Base-by-base conservation (phyloP, 2,329 filamentous ascomycete genomes). In the Blumeria hordei region DNA sequence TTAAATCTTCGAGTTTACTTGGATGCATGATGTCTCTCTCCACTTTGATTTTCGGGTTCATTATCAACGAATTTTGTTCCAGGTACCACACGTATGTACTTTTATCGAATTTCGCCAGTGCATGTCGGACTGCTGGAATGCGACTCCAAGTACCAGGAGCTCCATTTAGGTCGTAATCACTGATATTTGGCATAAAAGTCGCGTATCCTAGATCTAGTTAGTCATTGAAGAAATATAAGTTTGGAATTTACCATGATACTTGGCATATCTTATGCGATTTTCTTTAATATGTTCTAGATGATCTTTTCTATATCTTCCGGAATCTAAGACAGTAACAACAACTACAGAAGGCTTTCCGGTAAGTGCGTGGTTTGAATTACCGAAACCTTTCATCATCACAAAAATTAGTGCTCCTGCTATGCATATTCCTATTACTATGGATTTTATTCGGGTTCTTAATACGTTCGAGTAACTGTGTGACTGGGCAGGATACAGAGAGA, bases 51-150 rank as follows among this genome's bases (percentile, higher is more conserved):
- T 72, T 69, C 6, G 85, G 81, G 66, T 92, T 84, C 85, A 94
- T 94, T 65, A 98, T 92, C 60, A 94, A 74, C 8, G 87, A 78
- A 63, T 92, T 80, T 62, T 85, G 77, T 57, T 90, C 85, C 14
- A 98, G 78, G 65, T 83, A 87, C 82, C 90, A 96, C 66, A 96
- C 76, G 66, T 81, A 94, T 52, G 76, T 80, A 58, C 78, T 80
- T 61, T 87, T 76, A 5, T 88, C 86, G 64, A 82, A 81, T 49
- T 80, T 74, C 6, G 86, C 80, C 69, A 96, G 79, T 51, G 90
- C 90, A 67, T 98, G 90, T 58, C 92, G 83, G 65, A 93, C 73
- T 7, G 90, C 85, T 58, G 90, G 85, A 54, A 96, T 76, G 62
- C 84, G 80, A 44, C 85, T 74, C 85, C 85, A 93, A 50, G 79